phyloP scores from a whole-genome alignment of 2,329 filamentous ascomycete genomes.

The Hypoxylon sp. region DNA sequence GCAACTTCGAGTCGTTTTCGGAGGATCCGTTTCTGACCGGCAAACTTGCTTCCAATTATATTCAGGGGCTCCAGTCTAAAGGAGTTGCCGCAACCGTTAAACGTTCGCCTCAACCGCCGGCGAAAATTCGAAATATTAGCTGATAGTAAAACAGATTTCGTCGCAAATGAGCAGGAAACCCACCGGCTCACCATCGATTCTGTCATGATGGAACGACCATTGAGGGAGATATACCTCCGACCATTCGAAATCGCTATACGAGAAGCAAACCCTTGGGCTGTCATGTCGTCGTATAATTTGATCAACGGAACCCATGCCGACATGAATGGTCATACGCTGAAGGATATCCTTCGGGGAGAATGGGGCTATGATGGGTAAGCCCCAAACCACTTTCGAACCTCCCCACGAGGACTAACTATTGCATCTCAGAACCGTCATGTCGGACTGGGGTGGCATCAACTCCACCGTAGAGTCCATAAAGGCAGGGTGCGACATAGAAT shows the following conservation, averaged over 20 bases:
- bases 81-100: conserved; percentile 83
- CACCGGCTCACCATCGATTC: conserved; percentile 73
- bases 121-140: conserved; percentile 23
- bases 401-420: conserved; percentile 39
- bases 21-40: conserved; percentile 84
- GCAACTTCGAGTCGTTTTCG: conserved; percentile 88
- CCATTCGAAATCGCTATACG: conserved; percentile 79
- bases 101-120: conserved; percentile 59
- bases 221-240: conserved; percentile 78
- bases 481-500: conserved; percentile 69
- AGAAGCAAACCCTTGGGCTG: conserved; percentile 75
- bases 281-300: conserved; percentile 77
- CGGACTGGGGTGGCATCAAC: conserved; percentile 70
- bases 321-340: conserved; percentile 66
- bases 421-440: conserved; percentile 62
- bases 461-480: conserved; percentile 67
- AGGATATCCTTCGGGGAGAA: conserved; percentile 68
- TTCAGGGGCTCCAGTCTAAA: conserved; percentile 78
- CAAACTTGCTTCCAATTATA: conserved; percentile 77
- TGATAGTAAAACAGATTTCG: conserved; percentile 63
- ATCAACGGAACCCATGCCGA: conserved; percentile 73
- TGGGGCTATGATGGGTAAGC: conserved; percentile 71
- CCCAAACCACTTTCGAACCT: not conserved
- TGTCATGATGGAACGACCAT: conserved; percentile 70
- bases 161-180: conserved; percentile 80